A percentile compares a stretch with the other conserved stretches of the same genome.
Conservation (phyloP, 345 rosid species). For the Diplotaxis tenuifolia region DNA sequence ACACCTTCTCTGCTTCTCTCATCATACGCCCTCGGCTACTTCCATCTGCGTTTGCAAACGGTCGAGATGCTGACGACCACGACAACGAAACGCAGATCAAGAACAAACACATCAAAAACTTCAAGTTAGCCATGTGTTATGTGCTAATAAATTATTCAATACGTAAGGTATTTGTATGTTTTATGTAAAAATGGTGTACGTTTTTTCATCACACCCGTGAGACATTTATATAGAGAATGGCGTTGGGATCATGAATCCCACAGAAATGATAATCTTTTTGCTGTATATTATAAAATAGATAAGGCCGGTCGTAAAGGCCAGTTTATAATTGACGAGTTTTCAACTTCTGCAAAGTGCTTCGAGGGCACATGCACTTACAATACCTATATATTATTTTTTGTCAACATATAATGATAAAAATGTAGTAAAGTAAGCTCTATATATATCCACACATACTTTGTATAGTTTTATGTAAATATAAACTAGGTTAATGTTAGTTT, state of each 20-base stretch:
- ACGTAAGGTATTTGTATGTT: not conserved
- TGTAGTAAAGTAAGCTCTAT: not conserved
- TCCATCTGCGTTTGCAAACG: not conserved
- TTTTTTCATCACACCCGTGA: slow-evolving; percentile 5
- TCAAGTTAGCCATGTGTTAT: slow-evolving; percentile 29
- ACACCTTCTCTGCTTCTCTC: slow-evolving; percentile 44
- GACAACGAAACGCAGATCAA: slow-evolving; percentile 39
- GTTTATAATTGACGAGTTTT: slow-evolving; percentile 14
- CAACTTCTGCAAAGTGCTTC: slow-evolving; percentile 20
- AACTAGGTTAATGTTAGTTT: not conserved
- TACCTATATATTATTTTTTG: not conserved
- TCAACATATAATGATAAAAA: slow-evolving; percentile 22
- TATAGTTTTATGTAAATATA: not conserved
- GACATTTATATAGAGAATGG: slow-evolving; percentile 34
- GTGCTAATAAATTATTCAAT: not conserved
- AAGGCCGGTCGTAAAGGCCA: slow-evolving; percentile 22
- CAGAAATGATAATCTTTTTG: not conserved
- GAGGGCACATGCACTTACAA: slow-evolving; percentile 11
- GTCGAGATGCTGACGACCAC: slow-evolving; percentile 34
- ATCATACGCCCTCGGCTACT: slow-evolving; percentile 34
- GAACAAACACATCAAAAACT: slow-evolving; percentile 29
- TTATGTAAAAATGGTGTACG: not conserved
- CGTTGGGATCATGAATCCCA: slow-evolving; percentile 15
- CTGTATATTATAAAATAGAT: slow-evolving; percentile 16
- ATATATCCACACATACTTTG: not conserved